phyloP scores from a whole-genome alignment of 2,329 filamentous ascomycete species.

The Diaporthe citriasiana region DNA sequence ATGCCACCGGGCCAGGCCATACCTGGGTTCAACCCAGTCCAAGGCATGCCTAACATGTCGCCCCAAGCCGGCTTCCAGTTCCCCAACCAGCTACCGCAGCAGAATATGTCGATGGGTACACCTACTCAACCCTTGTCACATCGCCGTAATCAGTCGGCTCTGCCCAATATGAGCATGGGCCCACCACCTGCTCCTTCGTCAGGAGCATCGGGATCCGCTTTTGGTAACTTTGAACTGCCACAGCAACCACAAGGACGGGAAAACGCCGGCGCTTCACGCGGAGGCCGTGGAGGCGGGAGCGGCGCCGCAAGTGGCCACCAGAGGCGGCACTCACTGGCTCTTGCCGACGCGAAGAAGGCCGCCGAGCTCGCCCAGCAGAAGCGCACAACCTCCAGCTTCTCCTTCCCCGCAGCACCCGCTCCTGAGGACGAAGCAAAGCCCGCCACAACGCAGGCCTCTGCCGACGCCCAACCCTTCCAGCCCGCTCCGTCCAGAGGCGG shows the following conservation, averaged over 20 bases:
- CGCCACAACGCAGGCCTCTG: constrained; percentile 49
- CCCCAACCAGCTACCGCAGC: constrained; percentile 81
- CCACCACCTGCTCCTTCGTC: constrained; percentile 93
- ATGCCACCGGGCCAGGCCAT: constrained; percentile 86
- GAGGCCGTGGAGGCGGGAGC: constrained; percentile 76
- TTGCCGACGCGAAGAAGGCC: constrained; percentile 97
- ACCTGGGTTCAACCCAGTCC: constrained; percentile 82
- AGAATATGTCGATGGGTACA: constrained; percentile 80
- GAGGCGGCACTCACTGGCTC: constrained; percentile 91
- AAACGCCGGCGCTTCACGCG: constrained; percentile 73
- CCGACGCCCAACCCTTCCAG: constrained; percentile 57
- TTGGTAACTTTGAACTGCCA: constrained; percentile 83
- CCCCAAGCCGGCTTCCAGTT: constrained; percentile 92
- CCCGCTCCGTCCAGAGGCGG: constrained; percentile 65
- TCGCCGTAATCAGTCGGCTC: constrained; percentile 97
- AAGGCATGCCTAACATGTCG: constrained; percentile 83
- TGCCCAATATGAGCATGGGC: constrained; percentile 92
- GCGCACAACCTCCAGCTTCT: constrained; percentile 92
- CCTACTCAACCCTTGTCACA: constrained; percentile 86
- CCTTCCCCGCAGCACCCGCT: constrained; percentile 86
- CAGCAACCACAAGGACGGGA: constrained; percentile 72
- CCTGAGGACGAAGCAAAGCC: constrained; percentile 66
- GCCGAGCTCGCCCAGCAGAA: constrained; percentile 98
- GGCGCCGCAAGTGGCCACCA: constrained; percentile 82
- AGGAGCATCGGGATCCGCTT: constrained; percentile 82